Evolutionary conservation across 352 stramenopile species (phyloP), one percentile per base, ranked within the genome.

Genomic region (Globisporangium heterothallicum): DNA sequence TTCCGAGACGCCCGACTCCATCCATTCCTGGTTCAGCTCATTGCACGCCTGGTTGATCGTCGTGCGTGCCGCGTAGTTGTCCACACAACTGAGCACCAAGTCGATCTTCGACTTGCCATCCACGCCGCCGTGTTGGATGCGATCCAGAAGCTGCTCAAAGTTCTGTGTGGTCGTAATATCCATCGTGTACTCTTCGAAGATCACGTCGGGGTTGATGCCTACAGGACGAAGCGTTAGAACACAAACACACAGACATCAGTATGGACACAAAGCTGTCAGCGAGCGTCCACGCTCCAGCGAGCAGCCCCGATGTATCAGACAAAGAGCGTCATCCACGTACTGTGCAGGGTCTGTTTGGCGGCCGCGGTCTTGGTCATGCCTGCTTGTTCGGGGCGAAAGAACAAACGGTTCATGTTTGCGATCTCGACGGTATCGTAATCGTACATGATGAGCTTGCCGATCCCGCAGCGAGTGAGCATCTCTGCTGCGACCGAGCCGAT

Each of bases 321-420:
- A n/a, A n/a, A n/a, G n/a, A n/a, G n/a, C n/a, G n/a, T n/a, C n/a
- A n/a, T 40, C 13, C 16, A 68, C 78, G n/a, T 54, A 86, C 73
- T 91, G 46, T 88, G 72, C 30, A 96, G 68, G 9, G 84, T 93
- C 61, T 94, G 79, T 58, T 90, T 93, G 26, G 86, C 84, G 0
- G 86, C 86, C 7, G 83, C 82, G 2, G 82, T 92, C 70, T 96
- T 96, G 61, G 76, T 88, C 71, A 90, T 81, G 41, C 84, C 84
- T 0, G 77, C 83, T 57, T 96, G 85, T 53, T 92, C 78, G 3
- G 85, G 85, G 4, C 83, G 82, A 59, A 95, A 96, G 69, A 96
- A 96, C 27, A 96, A 64, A 29, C 86, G 84, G 63, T 96, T 96
- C 86, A 96, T 96, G 53, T 96, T 96, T 47, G 81, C 86, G 49